Evolutionary conservation across 2,329 filamentous ascomycete genomes (phyloP).

Genomic region (Didymella pomorum): DNA sequence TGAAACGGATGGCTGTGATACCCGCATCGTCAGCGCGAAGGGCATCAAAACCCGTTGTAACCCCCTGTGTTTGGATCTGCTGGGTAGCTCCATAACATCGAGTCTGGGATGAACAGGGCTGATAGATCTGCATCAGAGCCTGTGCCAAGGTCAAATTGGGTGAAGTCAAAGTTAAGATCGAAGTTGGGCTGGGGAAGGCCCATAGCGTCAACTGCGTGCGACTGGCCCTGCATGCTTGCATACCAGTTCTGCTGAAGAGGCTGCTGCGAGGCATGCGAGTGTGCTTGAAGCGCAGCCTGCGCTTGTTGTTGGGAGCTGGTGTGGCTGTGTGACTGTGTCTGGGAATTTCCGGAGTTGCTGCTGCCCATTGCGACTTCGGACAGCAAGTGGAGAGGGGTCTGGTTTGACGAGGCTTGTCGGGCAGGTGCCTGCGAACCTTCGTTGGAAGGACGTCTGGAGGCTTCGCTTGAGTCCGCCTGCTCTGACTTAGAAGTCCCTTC

Average conservation of each 20-base stretch:
- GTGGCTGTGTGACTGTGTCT: slow-evolving; percentile 21
- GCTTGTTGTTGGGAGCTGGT: slow-evolving; percentile 33
- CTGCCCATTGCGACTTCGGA: slow-evolving; percentile 53
- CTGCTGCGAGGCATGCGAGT: slow-evolving; percentile 32
- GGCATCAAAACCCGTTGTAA: slow-evolving; percentile 21
- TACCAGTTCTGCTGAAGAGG: slow-evolving; percentile 42
- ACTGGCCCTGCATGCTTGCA: slow-evolving; percentile 30
- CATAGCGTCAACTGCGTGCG: slow-evolving; percentile 32
- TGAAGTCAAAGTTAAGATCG: slow-evolving; percentile 49
- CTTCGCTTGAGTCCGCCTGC: slow-evolving; percentile 34
- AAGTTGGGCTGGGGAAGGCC: slow-evolving; percentile 41
- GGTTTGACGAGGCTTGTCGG: slow-evolving; percentile 41
- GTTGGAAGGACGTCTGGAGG: slow-evolving; percentile 26
- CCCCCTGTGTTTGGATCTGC: slow-evolving; percentile 26
- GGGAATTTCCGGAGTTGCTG: slow-evolving; percentile 30
- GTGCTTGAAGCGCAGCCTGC: slow-evolving; percentile 38
- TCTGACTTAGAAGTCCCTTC: slow-evolving; percentile 52
- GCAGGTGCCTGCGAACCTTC: slow-evolving; percentile 30
- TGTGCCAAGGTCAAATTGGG: slow-evolving; percentile 47
- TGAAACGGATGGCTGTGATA: slow-evolving; percentile 4
- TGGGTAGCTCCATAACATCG: slow-evolving; percentile 43
- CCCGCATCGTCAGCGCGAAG: background rate
- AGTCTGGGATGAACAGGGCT: slow-evolving; percentile 49
- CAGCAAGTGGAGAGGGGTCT: slow-evolving; percentile 50
- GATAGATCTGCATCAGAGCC: slow-evolving; percentile 49